Evolutionary conservation across 352 stramenopile genomes (phyloP).

Genomic region (Albugo laibachii): DNA sequence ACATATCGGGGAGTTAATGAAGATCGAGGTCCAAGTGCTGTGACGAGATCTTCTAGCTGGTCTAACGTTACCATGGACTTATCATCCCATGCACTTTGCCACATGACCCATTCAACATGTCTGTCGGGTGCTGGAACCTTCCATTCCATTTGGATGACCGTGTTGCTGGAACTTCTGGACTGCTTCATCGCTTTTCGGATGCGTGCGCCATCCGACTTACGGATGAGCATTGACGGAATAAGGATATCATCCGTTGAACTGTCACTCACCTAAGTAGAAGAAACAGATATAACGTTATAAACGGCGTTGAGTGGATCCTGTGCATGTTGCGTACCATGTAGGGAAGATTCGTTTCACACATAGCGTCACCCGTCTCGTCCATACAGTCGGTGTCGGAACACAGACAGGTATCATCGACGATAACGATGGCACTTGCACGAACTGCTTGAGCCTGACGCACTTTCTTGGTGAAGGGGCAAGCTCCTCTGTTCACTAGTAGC

Average conservation of each 20-base stretch:
- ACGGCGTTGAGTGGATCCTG: constrained; percentile 12
- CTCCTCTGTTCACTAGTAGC: constrained; percentile 89
- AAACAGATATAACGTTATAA: not conserved
- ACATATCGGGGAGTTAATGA: constrained; percentile 96
- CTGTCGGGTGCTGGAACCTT: constrained; percentile 86
- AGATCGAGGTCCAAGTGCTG: constrained; percentile 74
- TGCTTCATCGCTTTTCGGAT: constrained; percentile 82
- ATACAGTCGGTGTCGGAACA: constrained; percentile 77
- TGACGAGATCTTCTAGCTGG: constrained; percentile 63
- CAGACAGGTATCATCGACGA: constrained; percentile 92
- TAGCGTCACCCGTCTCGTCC: constrained; percentile 42
- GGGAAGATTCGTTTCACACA: constrained; percentile 77
- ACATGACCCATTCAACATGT: constrained; percentile 93
- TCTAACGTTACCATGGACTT: constrained; percentile 46
- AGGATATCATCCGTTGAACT: constrained; percentile 90
- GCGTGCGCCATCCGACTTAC: constrained; percentile 85
- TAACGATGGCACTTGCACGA: constrained; percentile 86
- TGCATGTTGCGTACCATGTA: constrained; percentile 44
- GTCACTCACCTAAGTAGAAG: constrained; percentile 74
- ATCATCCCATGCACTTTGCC: constrained; percentile 87
- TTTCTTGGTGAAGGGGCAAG: constrained; percentile 94
- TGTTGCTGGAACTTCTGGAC: constrained; percentile 74
- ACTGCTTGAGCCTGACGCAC: constrained; percentile 82
- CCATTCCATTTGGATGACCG: constrained; percentile 92
- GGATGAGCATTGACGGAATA: constrained; percentile 92